A percentile compares a stretch with the other conserved stretches of the same genome.
Evolutionary conservation across 2,329 filamentous ascomycete species (phyloP).

Genomic region (Colletotrichum musae): DNA sequence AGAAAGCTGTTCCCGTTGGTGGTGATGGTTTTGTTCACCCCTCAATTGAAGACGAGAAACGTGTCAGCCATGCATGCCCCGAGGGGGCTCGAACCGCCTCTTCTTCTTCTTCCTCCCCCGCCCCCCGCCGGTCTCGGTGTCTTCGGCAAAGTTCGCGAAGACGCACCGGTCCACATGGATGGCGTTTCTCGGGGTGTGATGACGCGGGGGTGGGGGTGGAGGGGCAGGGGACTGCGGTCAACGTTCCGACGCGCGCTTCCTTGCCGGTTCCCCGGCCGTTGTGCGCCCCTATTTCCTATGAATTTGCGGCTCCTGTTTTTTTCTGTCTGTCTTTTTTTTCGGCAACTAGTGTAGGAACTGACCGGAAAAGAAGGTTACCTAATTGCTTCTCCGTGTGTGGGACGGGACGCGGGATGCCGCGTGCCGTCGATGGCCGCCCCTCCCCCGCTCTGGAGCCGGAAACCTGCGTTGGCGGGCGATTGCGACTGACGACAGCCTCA

Average conservation of each 20-base stretch:
- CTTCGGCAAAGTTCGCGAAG: conserved; percentile 32
- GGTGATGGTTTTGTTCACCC: conserved; percentile 18
- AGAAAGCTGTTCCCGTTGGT: not conserved
- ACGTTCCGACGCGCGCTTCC: conserved; percentile 16
- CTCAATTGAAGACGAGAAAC: conserved; percentile 25
- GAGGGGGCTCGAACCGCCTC: too few relatives aligned
- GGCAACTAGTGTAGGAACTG: not conserved
- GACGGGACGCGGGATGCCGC: not conserved
- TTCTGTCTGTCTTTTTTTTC: not conserved
- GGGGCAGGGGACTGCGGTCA: conserved; percentile 24
- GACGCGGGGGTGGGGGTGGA: conserved; percentile 34
- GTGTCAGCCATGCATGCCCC: conserved; percentile 12
- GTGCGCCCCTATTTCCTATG: not conserved
- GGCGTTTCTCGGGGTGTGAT: conserved; percentile 38
- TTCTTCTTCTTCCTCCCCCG: too few relatives aligned
- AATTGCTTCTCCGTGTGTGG: conserved; percentile 26
- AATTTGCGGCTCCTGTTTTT: not conserved
- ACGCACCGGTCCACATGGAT: conserved; percentile 27
- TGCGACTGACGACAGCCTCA: conserved; percentile 33
- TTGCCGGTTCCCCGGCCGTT: not conserved
- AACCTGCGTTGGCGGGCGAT: conserved; percentile 18
- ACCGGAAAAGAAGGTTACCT: conserved; percentile 37
- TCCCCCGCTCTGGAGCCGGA: conserved; percentile 21
- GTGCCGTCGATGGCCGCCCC: not conserved
- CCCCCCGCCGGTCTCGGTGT: conserved; percentile 32